Conservation (phyloP, 768 basidiomycete genomes). For the Collybiopsis confluens region DNA sequence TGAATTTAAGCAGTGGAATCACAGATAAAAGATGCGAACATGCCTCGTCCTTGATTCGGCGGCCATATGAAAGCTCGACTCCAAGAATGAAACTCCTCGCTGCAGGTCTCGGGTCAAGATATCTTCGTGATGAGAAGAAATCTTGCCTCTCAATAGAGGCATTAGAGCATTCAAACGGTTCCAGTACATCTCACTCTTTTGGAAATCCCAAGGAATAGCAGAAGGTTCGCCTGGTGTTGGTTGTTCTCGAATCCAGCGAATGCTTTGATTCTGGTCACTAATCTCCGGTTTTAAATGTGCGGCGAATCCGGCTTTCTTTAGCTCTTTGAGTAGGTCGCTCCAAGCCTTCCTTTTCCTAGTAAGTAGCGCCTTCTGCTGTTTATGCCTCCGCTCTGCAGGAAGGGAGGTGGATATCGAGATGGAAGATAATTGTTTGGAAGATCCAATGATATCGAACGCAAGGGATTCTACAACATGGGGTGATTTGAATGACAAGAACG, state of each 20-base stretch:
- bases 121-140: conserved; percentile 75
- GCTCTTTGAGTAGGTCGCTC: conserved; percentile 86
- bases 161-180: conserved; percentile 59
- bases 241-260: conserved; percentile 66
- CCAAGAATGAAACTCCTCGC: conserved; percentile 71
- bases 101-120: conserved; percentile 84
- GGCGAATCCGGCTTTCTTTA: conserved; percentile 76
- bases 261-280: conserved; percentile 49
- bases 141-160: conserved; percentile 56
- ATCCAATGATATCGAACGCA: conserved; percentile 59
- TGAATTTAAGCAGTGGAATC: neutral
- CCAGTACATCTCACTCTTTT: conserved; percentile 60
- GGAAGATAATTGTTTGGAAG: conserved; percentile 52
- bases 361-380: conserved; percentile 67
- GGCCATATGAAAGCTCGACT: conserved; percentile 71
- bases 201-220: conserved; percentile 11
- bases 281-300: conserved; percentile 67
- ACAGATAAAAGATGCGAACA: conserved; percentile 21
- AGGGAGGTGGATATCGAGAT: conserved; percentile 37
- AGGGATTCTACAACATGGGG: conserved; percentile 48
- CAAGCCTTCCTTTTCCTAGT: conserved; percentile 86
- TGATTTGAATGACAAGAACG: conserved; percentile 35
- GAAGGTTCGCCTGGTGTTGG: conserved; percentile 29
- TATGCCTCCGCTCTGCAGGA: conserved; percentile 48
- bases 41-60: conserved; percentile 62